Base-by-base conservation (phyloP, 1,284 basidiomycete genomes). In the Ceratobasidium sp. region DNA sequence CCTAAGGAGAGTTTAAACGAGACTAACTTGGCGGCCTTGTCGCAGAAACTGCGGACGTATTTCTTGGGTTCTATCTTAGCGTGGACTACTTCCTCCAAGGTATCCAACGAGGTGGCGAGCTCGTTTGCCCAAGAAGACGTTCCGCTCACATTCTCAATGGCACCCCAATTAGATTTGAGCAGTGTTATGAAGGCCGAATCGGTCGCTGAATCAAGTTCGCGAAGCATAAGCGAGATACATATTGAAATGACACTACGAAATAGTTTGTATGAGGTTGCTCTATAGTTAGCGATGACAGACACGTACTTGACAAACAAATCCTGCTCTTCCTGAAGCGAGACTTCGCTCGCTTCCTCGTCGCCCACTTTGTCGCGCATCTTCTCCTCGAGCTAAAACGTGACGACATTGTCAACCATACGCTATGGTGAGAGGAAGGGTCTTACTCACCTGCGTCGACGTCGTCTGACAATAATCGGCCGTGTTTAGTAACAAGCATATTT, bases 401-500 rank as follows among this genome's bases (percentile, higher is more conserved):
- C 57, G 48, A 74, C 78, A 44, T 77, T 64, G 68, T 69, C 12
- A 59, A 40, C 26, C 40, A 20, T 38, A 23, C 17, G 23, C 28
- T 71, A 26, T 33, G 33, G 33, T 46, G 56, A 26, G 38, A 67
- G 23, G 56, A 80, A n/a, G 23, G 23, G 20, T n/a, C 44, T 33
- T 33, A 64, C 85, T 26, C 81, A 92, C 95, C 88, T 98, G 96
- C 26, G 91, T 83, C 1, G 96, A 94, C 1, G 97, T 99, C 3
- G 91, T 93, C 81, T 96, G 93, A 84, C 98, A 99, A 84, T 99
- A 99, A 82, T 99, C 97, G 1, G 97, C 97, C 0, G 98, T 99
- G 83, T 99, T 99, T 83, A 99, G 92, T 28, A 98, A 87, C 23
- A 96, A 86, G 82, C 94, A 96, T 0, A 94, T 91, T 80, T 93